Percentiles rank a stretch among this genome's conserved stretches.
Evolutionary conservation across 176 grass and related monocot species (phyloP).

Genomic region (Chrysopogon serrulatus): DNA sequence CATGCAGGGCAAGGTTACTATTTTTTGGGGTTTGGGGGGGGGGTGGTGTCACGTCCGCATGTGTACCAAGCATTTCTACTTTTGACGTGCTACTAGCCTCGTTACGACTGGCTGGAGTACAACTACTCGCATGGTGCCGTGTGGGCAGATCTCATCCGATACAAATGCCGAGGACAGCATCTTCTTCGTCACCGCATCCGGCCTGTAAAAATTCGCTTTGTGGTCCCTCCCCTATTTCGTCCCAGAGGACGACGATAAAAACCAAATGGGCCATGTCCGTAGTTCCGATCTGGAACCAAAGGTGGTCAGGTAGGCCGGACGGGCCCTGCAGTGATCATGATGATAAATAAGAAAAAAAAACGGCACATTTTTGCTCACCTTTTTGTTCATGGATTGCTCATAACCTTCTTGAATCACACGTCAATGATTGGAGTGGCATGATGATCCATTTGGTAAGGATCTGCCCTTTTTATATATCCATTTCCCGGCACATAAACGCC

Average conservation of each 20-base stretch:
- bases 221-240: not conserved
- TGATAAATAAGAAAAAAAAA: not conserved
- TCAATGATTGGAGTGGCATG: conserved; percentile 11
- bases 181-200: not conserved
- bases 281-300: not conserved
- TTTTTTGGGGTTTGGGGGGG: no score
- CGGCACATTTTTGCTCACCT: not conserved
- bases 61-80: no score
- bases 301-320: not conserved
- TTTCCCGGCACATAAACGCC: no score
- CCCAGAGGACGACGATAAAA: not conserved
- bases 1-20: no score
- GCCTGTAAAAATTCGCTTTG: not conserved
- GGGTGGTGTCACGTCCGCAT: no score
- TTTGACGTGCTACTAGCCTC: no score
- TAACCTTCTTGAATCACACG: not conserved
- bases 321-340: not conserved
- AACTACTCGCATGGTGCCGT: no score
- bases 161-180: not conserved
- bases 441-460: not conserved
- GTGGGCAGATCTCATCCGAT: no score
- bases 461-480: not conserved
- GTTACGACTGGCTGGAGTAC: no score
- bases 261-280: not conserved
- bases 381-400: not conserved